phyloP scores from a whole-genome alignment of 2,329 filamentous ascomycete species.

The Alternaria brassicae region DNA sequence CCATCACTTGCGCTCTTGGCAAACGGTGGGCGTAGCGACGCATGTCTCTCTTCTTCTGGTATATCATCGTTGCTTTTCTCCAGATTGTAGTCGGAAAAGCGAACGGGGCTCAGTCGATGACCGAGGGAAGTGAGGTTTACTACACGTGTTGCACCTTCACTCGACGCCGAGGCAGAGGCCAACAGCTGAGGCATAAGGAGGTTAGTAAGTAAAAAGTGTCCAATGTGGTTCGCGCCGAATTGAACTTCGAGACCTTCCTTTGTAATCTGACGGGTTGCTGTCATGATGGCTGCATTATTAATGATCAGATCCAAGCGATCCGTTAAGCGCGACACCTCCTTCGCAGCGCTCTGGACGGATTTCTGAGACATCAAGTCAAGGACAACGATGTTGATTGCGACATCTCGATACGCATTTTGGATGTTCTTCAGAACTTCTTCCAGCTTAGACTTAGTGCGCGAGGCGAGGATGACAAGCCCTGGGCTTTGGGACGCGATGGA shows the following conservation, averaged over 20 bases:
- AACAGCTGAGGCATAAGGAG: conserved; percentile 52
- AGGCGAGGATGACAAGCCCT: conserved; percentile 42
- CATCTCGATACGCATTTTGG: conserved; percentile 36
- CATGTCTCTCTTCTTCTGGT: conserved; percentile 34
- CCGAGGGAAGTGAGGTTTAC: conserved; percentile 43
- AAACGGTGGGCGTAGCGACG: conserved; percentile 29
- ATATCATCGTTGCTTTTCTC: conserved; percentile 31
- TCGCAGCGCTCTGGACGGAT: conserved; percentile 47
- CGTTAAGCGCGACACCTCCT: conserved; percentile 32
- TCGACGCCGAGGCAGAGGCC: conserved; percentile 41
- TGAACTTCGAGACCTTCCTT: conserved; percentile 58
- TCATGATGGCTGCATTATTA: conserved; percentile 55
- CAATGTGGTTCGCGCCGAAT: conserved; percentile 58
- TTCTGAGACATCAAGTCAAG: conserved; percentile 53
- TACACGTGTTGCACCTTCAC: conserved; percentile 31
- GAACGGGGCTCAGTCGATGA: conserved; percentile 36
- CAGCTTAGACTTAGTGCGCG: conserved; percentile 55
- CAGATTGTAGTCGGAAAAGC: conserved; percentile 57
- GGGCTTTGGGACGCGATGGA: conserved; percentile 40
- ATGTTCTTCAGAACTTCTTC: conserved; percentile 50
- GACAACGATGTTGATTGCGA: conserved; percentile 26
- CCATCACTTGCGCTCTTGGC: conserved; percentile 19
- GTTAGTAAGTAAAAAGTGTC: conserved; percentile 56
- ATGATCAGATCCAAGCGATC: conserved; percentile 55
- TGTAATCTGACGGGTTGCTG: conserved; percentile 38